Evolutionary conservation across 345 rosid species (phyloP).

Genomic region (Raphanus sativus): DNA sequence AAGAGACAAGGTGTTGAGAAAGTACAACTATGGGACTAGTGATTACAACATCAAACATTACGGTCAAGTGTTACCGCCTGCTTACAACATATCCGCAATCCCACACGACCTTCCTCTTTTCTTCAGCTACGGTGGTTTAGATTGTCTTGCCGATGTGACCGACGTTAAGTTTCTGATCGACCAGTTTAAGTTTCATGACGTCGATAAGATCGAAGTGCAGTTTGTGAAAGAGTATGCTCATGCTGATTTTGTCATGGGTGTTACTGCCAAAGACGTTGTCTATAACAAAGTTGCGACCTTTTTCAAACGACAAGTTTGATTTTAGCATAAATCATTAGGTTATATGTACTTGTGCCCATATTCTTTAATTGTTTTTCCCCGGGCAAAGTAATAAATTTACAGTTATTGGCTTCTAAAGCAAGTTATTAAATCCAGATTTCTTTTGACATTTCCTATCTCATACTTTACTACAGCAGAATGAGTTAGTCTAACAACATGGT

Average conservation of each 20-base stretch:
- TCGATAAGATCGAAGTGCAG: slow-evolving; percentile 58
- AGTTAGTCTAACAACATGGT: no score
- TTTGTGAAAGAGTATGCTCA: slow-evolving; percentile 71
- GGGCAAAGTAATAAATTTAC: not conserved
- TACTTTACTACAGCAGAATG: no score
- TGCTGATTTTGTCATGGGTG: slow-evolving; percentile 86
- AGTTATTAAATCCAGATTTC: no score
- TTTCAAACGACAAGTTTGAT: slow-evolving; percentile 49
- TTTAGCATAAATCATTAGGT: not conserved
- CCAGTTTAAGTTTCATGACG: slow-evolving; percentile 63
- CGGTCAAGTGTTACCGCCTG: slow-evolving; percentile 61
- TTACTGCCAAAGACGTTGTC: slow-evolving; percentile 76
- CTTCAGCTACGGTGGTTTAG: slow-evolving; percentile 74
- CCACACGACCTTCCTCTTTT: slow-evolving; percentile 66
- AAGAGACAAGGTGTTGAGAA: slow-evolving; percentile 59
- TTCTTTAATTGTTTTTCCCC: not conserved
- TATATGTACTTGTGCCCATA: slow-evolving; percentile 5
- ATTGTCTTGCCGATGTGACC: slow-evolving; percentile 59
- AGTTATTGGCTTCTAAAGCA: no score
- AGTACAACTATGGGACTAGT: slow-evolving; percentile 68
- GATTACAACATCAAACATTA: slow-evolving; percentile 54
- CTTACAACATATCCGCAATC: slow-evolving; percentile 75
- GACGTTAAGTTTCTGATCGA: slow-evolving; percentile 67
- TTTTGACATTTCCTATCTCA: no score
- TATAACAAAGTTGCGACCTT: slow-evolving; percentile 59